These are phyloP conservation scores for Fusarium annulatum DNA, from an alignment of 2,329 filamentous ascomycete genomes.

Conservation along the genomic window DNA sequence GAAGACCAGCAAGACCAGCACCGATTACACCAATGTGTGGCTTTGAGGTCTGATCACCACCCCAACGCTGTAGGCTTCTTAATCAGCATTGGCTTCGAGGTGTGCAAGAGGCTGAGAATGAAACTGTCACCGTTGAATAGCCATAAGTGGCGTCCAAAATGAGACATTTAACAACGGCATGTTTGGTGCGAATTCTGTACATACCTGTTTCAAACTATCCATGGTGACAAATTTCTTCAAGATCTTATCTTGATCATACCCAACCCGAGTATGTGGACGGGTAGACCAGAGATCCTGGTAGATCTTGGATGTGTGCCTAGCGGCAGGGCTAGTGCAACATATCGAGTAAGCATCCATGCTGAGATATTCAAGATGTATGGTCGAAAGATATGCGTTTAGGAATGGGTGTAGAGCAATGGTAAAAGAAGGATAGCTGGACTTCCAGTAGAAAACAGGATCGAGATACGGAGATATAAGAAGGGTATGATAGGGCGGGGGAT, in stretches of 20 bases:
- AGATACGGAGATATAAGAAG: slow-evolving; percentile 13
- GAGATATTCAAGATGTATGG: background rate
- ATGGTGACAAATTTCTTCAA: slow-evolving; percentile 46
- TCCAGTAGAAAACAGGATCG: slow-evolving; percentile 25
- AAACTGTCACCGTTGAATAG: background rate
- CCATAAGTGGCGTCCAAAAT: background rate
- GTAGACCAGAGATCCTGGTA: slow-evolving; percentile 61
- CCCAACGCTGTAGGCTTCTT: slow-evolving; percentile 39
- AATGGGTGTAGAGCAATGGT: background rate
- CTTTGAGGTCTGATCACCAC: slow-evolving; percentile 37
- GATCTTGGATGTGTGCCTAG: slow-evolving; percentile 58
- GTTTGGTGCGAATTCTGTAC: background rate
- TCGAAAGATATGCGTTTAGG: slow-evolving; percentile 1
- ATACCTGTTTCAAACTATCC: slow-evolving; percentile 53
- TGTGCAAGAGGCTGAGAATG: slow-evolving; percentile 21
- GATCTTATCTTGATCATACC: slow-evolving; percentile 48
- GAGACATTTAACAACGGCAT: background rate
- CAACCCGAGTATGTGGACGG: slow-evolving; percentile 51
- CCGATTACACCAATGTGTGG: slow-evolving; percentile 75
- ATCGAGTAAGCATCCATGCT: slow-evolving; percentile 65
- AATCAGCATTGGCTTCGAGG: slow-evolving; percentile 37
- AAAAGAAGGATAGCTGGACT: slow-evolving; percentile 26
- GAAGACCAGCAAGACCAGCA: slow-evolving; percentile 76
- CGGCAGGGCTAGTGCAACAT: slow-evolving; percentile 58
- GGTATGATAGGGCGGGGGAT: slow-evolving; percentile 22